Conservation (phyloP, 164 flowering plant species). For the Santalum album region DNA sequence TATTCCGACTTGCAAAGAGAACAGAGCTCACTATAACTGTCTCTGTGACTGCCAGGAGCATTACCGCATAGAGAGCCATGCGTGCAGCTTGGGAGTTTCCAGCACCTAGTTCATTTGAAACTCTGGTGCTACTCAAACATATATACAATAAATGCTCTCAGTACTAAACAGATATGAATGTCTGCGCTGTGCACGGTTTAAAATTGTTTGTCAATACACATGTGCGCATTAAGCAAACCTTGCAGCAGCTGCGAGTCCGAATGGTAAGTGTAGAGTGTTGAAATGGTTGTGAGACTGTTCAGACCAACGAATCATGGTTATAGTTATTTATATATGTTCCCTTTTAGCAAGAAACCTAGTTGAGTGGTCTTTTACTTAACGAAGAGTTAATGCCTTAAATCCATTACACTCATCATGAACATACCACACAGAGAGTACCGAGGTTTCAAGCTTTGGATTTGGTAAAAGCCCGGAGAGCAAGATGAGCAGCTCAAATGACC, state of each 20-base stretch:
- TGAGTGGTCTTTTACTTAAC: neutral
- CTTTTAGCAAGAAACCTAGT: no score
- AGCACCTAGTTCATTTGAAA: constrained; percentile 88
- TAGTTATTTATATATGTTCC: no score
- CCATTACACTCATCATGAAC: neutral
- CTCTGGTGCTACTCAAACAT: constrained; percentile 51
- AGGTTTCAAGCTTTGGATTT: constrained; percentile 69
- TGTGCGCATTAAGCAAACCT: constrained; percentile 45
- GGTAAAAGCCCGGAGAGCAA: constrained; percentile 68
- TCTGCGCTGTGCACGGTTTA: neutral
- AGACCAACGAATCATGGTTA: neutral
- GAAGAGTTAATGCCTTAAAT: neutral
- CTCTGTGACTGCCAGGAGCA: constrained; percentile 37
- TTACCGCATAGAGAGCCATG: constrained; percentile 32
- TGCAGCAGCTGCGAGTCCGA: constrained; percentile 66
- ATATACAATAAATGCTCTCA: neutral
- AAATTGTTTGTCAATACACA: neutral
- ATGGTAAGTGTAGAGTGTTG: constrained; percentile 66
- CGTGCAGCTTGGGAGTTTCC: constrained; percentile 63
- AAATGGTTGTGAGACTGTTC: constrained; percentile 53
- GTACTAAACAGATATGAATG: neutral
- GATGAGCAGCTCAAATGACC: constrained; percentile 69
- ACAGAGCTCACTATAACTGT: constrained; percentile 29
- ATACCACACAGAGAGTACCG: constrained; percentile 73
- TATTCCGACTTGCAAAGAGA: constrained; percentile 39